Evolutionary conservation across 2,329 filamentous ascomycete genomes (phyloP).

Genomic region (Botrytis byssoidea): DNA sequence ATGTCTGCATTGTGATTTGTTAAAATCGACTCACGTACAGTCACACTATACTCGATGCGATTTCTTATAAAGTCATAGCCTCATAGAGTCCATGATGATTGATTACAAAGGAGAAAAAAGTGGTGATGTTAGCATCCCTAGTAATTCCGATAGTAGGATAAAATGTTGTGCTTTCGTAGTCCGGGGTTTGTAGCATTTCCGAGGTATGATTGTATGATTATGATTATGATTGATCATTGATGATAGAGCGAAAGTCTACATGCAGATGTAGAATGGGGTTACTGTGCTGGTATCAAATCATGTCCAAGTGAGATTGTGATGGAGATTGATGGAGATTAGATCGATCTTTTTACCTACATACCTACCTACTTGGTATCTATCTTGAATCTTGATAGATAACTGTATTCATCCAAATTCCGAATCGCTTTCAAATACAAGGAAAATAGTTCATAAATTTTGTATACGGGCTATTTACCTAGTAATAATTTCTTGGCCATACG

Average conservation of each 20-base stretch:
- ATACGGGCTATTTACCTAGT: too few species aligned
- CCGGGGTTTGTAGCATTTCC: neutral
- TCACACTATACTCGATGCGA: neutral
- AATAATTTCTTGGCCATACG: neutral
- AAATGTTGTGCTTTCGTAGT: conserved; percentile 4
- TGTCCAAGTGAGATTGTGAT: neutral
- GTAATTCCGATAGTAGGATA: neutral
- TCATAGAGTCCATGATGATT: conserved; percentile 3
- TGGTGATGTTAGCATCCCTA: neutral
- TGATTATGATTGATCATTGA: neutral
- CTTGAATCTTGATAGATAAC: neutral
- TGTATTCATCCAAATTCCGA: neutral
- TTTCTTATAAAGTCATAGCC: neutral
- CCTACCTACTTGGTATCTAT: too few species aligned
- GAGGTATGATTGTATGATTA: neutral
- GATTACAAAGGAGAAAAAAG: neutral
- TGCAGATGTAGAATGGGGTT: neutral
- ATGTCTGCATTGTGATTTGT: neutral
- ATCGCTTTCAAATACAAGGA: neutral
- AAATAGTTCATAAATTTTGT: neutral
- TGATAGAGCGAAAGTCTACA: neutral
- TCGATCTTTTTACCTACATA: neutral
- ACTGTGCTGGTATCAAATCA: neutral
- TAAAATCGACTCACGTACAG: neutral
- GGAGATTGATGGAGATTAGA: neutral